A percentile compares a stretch with the other conserved stretches of the same genome.
phyloP scores from a whole-genome alignment of 345 rosid species.

The Syzygium grande region DNA sequence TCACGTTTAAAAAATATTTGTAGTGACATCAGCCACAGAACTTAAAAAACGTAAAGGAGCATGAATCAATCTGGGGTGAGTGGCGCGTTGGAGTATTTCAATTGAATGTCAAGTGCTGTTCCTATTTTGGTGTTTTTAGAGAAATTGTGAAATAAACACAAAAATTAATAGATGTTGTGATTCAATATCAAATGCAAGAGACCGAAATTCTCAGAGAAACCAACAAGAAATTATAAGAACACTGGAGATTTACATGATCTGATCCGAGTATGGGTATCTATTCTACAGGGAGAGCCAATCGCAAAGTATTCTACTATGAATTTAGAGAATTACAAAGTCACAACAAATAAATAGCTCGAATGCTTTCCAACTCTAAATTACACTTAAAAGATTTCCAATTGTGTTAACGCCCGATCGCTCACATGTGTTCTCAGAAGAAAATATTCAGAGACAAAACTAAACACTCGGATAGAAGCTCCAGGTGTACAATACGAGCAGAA shows the following conservation, averaged over 20 bases:
- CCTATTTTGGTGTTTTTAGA: background rate
- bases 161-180: no score
- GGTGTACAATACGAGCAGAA: no score
- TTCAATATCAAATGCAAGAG: no score
- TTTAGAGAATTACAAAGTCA: background rate
- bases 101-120: background rate
- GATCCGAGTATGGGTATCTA: background rate
- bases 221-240: background rate
- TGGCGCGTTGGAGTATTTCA: background rate
- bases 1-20: no score
- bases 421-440: background rate
- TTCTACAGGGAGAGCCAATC: background rate
- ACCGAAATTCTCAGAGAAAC: background rate
- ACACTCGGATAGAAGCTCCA: background rate
- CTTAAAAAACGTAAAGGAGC: background rate
- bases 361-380: no score
- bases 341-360: background rate
- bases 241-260: background rate
- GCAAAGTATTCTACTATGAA: background rate
- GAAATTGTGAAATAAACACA: no score
- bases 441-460: background rate
- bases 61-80: background rate
- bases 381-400: background rate
- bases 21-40: no score
- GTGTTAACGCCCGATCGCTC: background rate